A percentile compares a stretch with the other conserved stretches of the same genome.
These are phyloP conservation scores for Apium graveolens DNA, from an alignment of 129 eudicot species.

Conservation along the genomic window DNA sequence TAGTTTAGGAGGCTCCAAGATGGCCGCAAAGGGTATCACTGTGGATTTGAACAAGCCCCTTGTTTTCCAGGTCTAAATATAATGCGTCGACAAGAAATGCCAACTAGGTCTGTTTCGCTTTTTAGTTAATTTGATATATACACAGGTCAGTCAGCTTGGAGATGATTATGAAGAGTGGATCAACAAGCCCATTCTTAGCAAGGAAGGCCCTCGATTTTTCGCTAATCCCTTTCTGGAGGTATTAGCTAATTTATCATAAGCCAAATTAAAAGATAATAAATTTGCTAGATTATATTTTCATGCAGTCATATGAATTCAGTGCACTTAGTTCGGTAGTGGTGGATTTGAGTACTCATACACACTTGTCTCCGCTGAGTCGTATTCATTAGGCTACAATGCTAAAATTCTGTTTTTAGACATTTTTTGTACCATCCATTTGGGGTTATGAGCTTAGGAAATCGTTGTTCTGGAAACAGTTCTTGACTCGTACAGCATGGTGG, in stretches of 20 bases:
- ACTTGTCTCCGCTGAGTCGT: neutral
- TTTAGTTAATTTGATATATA: neutral
- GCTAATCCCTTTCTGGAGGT: slow-evolving; percentile 39
- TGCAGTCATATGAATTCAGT: neutral
- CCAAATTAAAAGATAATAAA: no score
- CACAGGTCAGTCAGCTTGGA: slow-evolving; percentile 64
- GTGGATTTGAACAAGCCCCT: slow-evolving; percentile 55
- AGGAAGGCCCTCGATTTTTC: slow-evolving; percentile 48
- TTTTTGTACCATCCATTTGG: no score
- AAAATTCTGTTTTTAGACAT: no score
- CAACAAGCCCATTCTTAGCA: slow-evolving; percentile 47
- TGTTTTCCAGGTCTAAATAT: slow-evolving; percentile 34
- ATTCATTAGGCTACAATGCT: neutral
- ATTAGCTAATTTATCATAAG: neutral
- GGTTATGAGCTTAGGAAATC: neutral
- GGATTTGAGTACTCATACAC: neutral
- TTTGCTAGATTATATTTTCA: neutral
- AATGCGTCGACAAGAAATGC: neutral
- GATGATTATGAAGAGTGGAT: slow-evolving; percentile 56
- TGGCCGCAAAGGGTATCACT: slow-evolving; percentile 31
- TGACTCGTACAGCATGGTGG: slow-evolving; percentile 47
- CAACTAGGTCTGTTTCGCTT: neutral
- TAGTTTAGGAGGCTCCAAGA: slow-evolving; percentile 29
- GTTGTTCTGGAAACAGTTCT: slow-evolving; percentile 29
- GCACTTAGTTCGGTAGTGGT: neutral